phyloP scores from a whole-genome alignment of 768 basidiomycete genomes.

The Rubroboletus satanas region DNA sequence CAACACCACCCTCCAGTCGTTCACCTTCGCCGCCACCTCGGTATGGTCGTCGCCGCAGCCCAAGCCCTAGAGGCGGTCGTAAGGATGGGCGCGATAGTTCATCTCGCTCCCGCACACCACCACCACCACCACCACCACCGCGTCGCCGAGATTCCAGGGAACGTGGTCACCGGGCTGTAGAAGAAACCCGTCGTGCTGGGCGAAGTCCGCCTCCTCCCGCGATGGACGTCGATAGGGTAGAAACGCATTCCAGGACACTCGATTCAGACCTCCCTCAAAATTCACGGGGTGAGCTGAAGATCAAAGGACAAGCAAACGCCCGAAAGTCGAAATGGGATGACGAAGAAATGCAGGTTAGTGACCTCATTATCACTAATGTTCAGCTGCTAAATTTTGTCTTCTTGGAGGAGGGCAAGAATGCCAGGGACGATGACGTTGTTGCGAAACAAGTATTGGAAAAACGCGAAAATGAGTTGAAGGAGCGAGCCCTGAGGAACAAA shows the following conservation, averaged over 20 bases:
- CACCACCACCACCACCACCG: slow-evolving; percentile 13
- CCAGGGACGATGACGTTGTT: slow-evolving; percentile 1
- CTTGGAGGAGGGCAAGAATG: slow-evolving; percentile 21
- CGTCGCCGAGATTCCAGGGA: slow-evolving; percentile 32
- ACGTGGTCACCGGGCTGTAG: slow-evolving; percentile 13
- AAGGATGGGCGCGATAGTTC: slow-evolving; percentile 25
- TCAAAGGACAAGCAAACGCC: slow-evolving; percentile 65
- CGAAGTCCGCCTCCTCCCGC: slow-evolving; percentile 25
- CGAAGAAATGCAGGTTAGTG: slow-evolving; percentile 30
- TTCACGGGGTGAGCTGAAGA: slow-evolving; percentile 55
- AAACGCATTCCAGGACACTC: slow-evolving; percentile 20
- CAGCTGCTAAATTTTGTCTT: slow-evolving; percentile 7
- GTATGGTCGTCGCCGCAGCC: slow-evolving; percentile 45
- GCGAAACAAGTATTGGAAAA: slow-evolving; percentile 51
- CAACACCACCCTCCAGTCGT: slow-evolving; percentile 47
- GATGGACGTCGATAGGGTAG: slow-evolving; percentile 25
- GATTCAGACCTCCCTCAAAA: slow-evolving; percentile 32
- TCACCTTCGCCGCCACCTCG: slow-evolving; percentile 33
- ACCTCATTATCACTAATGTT: slow-evolving; percentile 3
- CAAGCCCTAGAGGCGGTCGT: slow-evolving; percentile 33
- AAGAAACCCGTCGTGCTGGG: slow-evolving; percentile 19
- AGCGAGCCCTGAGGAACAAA: slow-evolving; percentile 78
- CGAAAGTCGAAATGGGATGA: slow-evolving; percentile 56
- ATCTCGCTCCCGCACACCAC: slow-evolving; percentile 37
- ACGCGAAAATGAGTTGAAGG: slow-evolving; percentile 77